Conservation (phyloP, 192 early-diverging fungal genomes). For the Backusella morwellensis region DNA sequence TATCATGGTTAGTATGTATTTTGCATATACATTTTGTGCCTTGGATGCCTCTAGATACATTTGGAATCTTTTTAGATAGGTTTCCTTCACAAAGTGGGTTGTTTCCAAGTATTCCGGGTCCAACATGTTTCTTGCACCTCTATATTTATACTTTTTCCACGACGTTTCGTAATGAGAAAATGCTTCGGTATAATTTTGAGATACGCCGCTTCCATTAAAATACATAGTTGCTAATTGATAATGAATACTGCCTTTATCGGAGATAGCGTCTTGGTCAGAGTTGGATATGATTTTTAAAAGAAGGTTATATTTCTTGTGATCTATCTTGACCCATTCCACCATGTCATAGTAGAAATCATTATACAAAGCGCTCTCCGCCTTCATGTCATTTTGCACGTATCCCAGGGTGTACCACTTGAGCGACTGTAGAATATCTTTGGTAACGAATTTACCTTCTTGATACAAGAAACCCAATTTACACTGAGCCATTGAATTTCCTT, state of each 20-base stretch:
- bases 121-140: neutral
- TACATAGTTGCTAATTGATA: neutral
- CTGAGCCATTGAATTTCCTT: neutral
- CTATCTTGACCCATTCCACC: neutral
- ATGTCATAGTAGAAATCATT: neutral
- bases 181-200: neutral
- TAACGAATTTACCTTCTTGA: neutral
- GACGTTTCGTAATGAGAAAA: neutral
- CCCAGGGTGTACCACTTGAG: neutral
- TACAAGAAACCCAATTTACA: neutral
- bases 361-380: neutral
- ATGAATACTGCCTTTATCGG: neutral
- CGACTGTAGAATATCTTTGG: neutral
- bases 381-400: neutral
- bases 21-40: neutral
- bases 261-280: neutral
- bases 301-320: neutral
- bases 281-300: neutral
- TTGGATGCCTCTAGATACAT: neutral
- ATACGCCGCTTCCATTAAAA: neutral
- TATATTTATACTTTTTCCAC: neutral
- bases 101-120: neutral
- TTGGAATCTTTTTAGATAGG: neutral
- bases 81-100: neutral
- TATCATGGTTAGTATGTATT: neutral